Evolutionary conservation across 345 rosid genomes (phyloP).

Genomic region (Theobroma cacao): DNA sequence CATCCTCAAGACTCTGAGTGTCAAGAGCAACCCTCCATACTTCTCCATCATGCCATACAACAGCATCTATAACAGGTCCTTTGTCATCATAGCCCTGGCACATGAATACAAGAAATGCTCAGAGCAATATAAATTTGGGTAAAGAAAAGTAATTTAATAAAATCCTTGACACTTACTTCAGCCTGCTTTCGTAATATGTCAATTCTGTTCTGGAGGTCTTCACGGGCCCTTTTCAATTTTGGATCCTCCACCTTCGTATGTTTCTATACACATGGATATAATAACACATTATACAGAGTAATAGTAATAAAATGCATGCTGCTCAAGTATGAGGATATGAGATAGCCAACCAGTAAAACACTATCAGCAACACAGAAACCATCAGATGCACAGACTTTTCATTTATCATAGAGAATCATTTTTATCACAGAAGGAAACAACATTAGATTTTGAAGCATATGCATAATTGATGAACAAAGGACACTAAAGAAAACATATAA

Average conservation of each 20-base stretch:
- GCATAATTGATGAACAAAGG: background rate
- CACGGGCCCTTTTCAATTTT: constrained; percentile 65
- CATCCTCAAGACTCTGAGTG: constrained; percentile 85
- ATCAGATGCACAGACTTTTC: background rate
- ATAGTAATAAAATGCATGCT: background rate
- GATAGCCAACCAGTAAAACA: background rate
- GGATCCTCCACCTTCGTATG: constrained; percentile 66
- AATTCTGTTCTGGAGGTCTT: constrained; percentile 82
- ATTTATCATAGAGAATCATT: background rate
- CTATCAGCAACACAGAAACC: background rate
- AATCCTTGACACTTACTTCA: constrained; percentile 51
- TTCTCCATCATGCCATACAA: constrained; percentile 97
- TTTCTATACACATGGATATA: constrained; percentile 49
- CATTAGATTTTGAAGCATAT: background rate
- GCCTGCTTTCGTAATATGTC: constrained; percentile 81
- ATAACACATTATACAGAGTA: constrained; percentile 2
- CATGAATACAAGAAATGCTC: constrained; percentile 9
- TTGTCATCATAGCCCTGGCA: constrained; percentile 81
- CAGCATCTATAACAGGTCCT: constrained; percentile 95
- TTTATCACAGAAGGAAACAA: background rate
- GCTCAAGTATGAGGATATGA: background rate
- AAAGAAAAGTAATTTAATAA: constrained; percentile 14
- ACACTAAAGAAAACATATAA: background rate
- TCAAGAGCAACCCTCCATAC: constrained; percentile 97
- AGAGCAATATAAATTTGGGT: constrained; percentile 11